These are phyloP conservation scores for Exophiala sp. DNA, from an alignment of 2,329 filamentous ascomycete species.

Conservation along the genomic window DNA sequence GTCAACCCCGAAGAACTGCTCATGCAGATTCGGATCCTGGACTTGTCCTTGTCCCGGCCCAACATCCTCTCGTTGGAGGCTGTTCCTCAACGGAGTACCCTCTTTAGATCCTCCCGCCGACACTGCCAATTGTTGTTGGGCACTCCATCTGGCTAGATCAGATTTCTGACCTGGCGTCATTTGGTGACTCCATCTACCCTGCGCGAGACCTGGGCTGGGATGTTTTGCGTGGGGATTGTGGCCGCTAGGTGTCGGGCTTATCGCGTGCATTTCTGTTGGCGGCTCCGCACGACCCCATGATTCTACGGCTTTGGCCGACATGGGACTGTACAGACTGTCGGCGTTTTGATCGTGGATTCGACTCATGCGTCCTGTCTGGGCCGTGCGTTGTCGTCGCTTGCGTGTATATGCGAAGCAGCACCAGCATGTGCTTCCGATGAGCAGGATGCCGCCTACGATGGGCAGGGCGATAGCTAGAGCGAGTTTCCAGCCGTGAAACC, in stretches of 20 bases:
- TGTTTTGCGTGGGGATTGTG: conserved; percentile 14
- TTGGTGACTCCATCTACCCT: conserved; percentile 20
- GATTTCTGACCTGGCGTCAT: not conserved
- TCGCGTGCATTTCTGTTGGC: conserved; percentile 26
- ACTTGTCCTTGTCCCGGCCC: conserved; percentile 24
- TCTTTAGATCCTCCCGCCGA: conserved; percentile 12
- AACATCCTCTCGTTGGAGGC: conserved; percentile 25
- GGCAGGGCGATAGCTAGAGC: conserved; percentile 43
- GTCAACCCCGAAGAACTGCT: conserved; percentile 26
- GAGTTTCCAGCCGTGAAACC: conserved; percentile 31
- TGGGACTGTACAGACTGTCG: conserved; percentile 19
- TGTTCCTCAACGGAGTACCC: conserved; percentile 22
- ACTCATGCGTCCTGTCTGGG: conserved; percentile 26
- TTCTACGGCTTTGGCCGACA: conserved; percentile 17
- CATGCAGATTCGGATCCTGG: conserved; percentile 27
- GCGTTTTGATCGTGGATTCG: conserved; percentile 24
- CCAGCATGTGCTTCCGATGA: conserved; percentile 32
- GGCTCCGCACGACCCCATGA: conserved; percentile 18
- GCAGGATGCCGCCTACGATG: conserved; percentile 41
- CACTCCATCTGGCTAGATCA: conserved; percentile 6
- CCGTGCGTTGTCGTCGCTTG: conserved; percentile 38
- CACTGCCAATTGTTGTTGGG: not conserved
- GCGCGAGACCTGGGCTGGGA: conserved; percentile 24
- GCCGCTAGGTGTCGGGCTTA: conserved; percentile 12
- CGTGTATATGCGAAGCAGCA: conserved; percentile 44